A percentile compares a stretch with the other conserved stretches of the same genome.
phyloP scores from a whole-genome alignment of 148 eudicot genomes.

The Beta vulgaris region DNA sequence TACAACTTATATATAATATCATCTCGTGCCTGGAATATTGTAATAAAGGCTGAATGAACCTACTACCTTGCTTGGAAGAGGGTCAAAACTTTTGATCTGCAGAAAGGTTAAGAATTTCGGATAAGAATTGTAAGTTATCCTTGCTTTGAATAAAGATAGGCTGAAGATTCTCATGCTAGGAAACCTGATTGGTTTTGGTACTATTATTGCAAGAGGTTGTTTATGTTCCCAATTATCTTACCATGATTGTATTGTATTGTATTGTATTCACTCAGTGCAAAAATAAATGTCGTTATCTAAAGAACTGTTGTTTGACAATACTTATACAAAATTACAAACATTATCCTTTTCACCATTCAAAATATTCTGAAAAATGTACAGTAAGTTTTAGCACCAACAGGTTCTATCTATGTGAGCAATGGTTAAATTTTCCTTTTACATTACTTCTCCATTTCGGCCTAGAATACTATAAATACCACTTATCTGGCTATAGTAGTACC shows the following conservation, averaged over 20 bases:
- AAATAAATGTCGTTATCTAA: too few species aligned
- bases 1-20: slow-evolving; percentile 29
- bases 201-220: not conserved
- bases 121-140: slow-evolving; percentile 24
- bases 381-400: too few species aligned
- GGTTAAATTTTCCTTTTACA: too few species aligned
- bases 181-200: slow-evolving; percentile 3
- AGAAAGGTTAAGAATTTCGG: slow-evolving; percentile 31
- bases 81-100: slow-evolving; percentile 19
- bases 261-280: too few species aligned
- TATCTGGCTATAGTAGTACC: too few species aligned
- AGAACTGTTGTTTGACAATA: too few species aligned
- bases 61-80: slow-evolving; percentile 59
- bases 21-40: not conserved
- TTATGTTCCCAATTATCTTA: not conserved
- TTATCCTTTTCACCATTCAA: too few species aligned
- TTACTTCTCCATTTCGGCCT: too few species aligned
- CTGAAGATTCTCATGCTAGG: slow-evolving; percentile 1
- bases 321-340: too few species aligned
- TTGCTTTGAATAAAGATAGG: slow-evolving; percentile 8
- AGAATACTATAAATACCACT: too few species aligned
- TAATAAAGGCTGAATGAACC: slow-evolving; percentile 43
- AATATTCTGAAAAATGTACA: too few species aligned
- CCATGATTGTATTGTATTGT: not conserved
- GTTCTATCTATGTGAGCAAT: too few species aligned